phyloP scores from a whole-genome alignment of 1,284 basidiomycete species.

The Trametes polyzona region DNA sequence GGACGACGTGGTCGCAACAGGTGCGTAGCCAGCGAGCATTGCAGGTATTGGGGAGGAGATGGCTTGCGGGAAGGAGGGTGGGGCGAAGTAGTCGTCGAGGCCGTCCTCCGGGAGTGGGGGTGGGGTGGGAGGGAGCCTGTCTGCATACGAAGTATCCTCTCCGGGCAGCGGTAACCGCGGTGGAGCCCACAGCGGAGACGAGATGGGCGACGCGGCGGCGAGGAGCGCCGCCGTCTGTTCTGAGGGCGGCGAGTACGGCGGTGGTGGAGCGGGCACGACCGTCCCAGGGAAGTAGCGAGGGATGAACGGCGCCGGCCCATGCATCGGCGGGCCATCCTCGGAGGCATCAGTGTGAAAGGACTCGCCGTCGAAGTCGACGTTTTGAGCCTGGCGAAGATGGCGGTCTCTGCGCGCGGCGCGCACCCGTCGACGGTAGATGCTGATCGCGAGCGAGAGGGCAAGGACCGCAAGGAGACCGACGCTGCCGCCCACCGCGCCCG shows the following conservation, averaged over 20 bases:
- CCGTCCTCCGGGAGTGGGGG: slow-evolving; percentile 28
- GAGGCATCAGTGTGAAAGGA: slow-evolving; percentile 43
- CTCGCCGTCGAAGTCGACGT: slow-evolving; percentile 30
- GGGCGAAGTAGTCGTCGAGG: slow-evolving; percentile 28
- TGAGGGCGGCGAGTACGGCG: slow-evolving; percentile 32
- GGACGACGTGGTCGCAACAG: slow-evolving; percentile 22
- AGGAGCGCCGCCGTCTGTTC: slow-evolving; percentile 29
- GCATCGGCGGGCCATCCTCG: slow-evolving; percentile 47
- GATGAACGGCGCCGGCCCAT: slow-evolving; percentile 50
- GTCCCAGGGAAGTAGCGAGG: slow-evolving; percentile 60
- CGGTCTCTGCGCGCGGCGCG: slow-evolving; percentile 47
- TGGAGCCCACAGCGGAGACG: slow-evolving; percentile 23
- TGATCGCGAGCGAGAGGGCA: slow-evolving; percentile 51
- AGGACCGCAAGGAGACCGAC: slow-evolving; percentile 53
- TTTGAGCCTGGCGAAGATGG: slow-evolving; percentile 36
- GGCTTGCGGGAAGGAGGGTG: slow-evolving; percentile 31
- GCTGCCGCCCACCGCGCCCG: slow-evolving; percentile 53
- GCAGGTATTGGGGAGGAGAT: slow-evolving; percentile 36
- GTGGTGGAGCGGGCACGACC: slow-evolving; percentile 44
- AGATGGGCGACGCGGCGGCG: slow-evolving; percentile 19
- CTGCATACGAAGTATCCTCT: slow-evolving; percentile 33
- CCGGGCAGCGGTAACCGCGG: slow-evolving; percentile 21
- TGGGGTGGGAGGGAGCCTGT: slow-evolving; percentile 33
- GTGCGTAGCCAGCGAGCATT: slow-evolving; percentile 31
- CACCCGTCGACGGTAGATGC: slow-evolving; percentile 52